These are phyloP conservation scores for Physaria fendleri DNA, from an alignment of 345 rosid genomes.

Conservation along the genomic window DNA sequence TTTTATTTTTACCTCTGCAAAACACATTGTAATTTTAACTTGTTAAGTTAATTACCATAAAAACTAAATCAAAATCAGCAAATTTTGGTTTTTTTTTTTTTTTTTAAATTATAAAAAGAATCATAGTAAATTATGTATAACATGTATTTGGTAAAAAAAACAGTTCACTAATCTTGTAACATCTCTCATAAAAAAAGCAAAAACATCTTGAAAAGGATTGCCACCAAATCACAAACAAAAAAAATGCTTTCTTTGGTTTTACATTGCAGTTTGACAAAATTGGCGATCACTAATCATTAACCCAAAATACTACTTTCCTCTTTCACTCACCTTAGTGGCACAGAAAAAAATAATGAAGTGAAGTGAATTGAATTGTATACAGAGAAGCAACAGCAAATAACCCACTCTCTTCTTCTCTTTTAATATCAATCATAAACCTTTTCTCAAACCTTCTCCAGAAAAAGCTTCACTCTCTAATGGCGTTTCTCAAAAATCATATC, in stretches of 20 bases:
- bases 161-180: no score
- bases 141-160: no score
- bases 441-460: not conserved
- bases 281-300: conserved; percentile 16
- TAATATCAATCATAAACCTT: not conserved
- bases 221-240: conserved; percentile 6
- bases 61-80: no score
- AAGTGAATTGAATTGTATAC: conserved; percentile 10
- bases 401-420: conserved; percentile 24
- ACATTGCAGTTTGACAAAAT: conserved; percentile 24
- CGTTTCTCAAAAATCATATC: conserved; percentile 1
- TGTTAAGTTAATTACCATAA: no score
- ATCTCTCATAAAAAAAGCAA: not conserved
- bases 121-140: no score
- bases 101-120: no score
- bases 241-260: conserved; percentile 11
- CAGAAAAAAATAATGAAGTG: not conserved
- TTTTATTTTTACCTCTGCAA: no score
- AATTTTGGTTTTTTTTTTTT: no score
- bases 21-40: no score
- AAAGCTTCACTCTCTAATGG: conserved; percentile 25
- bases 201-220: conserved; percentile 21
- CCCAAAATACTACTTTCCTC: conserved; percentile 7
- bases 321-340: conserved; percentile 24
- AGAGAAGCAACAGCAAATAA: conserved; percentile 18